These are phyloP conservation scores for Prunus mongolica DNA, from an alignment of 306 rosid species.

Conservation along the genomic window DNA sequence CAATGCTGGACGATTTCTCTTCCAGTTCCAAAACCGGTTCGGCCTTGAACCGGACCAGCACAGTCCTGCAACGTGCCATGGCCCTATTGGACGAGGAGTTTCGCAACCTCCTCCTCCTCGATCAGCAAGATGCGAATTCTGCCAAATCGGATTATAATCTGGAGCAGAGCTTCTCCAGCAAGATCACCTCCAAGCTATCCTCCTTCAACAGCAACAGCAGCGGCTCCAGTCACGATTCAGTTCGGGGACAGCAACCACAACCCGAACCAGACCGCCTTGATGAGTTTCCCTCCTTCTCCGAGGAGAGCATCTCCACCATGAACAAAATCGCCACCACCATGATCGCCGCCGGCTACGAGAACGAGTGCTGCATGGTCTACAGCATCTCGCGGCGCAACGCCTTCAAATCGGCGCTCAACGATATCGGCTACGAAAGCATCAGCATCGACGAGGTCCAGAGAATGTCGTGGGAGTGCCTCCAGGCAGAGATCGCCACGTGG, in stretches of 20 bases:
- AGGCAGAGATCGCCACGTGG: slow-evolving; percentile 60
- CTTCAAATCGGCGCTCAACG: slow-evolving; percentile 33
- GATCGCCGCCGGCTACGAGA: slow-evolving; percentile 55
- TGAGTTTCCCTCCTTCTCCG: slow-evolving; percentile 32
- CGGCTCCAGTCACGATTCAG: slow-evolving; percentile 10
- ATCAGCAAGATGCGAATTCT: not conserved
- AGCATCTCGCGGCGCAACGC: slow-evolving; percentile 39
- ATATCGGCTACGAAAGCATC: slow-evolving; percentile 34
- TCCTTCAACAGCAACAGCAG: slow-evolving; percentile 32
- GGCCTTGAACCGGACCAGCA: slow-evolving; percentile 32
- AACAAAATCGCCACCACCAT: slow-evolving; percentile 46
- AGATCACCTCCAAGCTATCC: slow-evolving; percentile 16
- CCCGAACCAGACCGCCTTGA: slow-evolving; percentile 6
- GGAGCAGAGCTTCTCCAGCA: not conserved
- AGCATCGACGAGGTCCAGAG: slow-evolving; percentile 58
- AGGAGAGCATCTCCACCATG: slow-evolving; percentile 31
- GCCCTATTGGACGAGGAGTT: slow-evolving; percentile 49
- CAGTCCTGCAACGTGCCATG: slow-evolving; percentile 51
- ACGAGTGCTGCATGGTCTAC: slow-evolving; percentile 57
- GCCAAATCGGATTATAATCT: slow-evolving; percentile 6
- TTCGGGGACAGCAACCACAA: not conserved
- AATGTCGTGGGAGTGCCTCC: slow-evolving; percentile 66
- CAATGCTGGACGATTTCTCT: slow-evolving; percentile 10
- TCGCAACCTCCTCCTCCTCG: slow-evolving; percentile 27
- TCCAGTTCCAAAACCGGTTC: not conserved